Percentiles rank a stretch among this genome's conserved stretches.
phyloP scores from a whole-genome alignment of 2,329 filamentous ascomycete species.

The Blastomyces parvus region DNA sequence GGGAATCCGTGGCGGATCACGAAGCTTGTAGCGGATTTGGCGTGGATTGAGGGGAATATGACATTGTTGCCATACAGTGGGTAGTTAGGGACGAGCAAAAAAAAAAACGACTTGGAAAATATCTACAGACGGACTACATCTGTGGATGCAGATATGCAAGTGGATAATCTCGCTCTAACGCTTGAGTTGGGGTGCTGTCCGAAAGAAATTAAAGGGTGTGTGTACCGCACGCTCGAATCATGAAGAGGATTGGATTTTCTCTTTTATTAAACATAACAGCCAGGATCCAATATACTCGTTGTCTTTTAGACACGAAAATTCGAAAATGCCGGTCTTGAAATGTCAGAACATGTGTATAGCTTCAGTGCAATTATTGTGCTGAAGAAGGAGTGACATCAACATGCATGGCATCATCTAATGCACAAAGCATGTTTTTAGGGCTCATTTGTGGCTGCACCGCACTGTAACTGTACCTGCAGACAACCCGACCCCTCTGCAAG shows the following conservation, averaged over 20 bases:
- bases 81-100: background rate
- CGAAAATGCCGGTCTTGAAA: background rate
- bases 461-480: background rate
- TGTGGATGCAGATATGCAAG: background rate
- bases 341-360: no score
- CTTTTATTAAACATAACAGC: background rate
- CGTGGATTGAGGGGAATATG: constrained; percentile 2
- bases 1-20: constrained; percentile 1
- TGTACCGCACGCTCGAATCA: background rate
- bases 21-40: background rate
- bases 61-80: background rate
- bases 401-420: no score
- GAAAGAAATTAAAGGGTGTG: background rate
- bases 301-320: background rate
- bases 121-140: background rate
- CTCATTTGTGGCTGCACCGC: background rate
- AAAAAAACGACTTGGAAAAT: background rate
- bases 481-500: background rate
- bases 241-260: background rate
- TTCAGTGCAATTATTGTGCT: no score
- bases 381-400: no score
- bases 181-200: background rate
- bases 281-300: background rate
- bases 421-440: no score
- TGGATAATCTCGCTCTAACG: background rate